Evolutionary conservation across 176 grass and related monocot species (phyloP), one percentile per base, ranked within the genome.

Genomic region (Aegilops umbellulata): DNA sequence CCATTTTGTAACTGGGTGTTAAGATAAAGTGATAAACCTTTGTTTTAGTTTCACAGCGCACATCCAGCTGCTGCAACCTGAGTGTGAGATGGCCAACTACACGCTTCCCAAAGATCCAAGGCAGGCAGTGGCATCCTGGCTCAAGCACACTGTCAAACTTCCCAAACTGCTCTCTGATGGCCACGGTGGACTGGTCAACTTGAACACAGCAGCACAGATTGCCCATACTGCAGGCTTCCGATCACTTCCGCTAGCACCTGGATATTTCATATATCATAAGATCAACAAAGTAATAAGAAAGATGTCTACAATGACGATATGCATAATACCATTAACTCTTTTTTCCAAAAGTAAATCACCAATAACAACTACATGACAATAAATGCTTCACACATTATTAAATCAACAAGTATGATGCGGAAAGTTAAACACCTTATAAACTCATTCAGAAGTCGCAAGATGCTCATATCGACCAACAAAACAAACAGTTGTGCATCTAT

Each of bases 201-300:
- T 94, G 80, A 80, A 94, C 92, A 74, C 92, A 94, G 63, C 89
- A 87, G 12, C 64, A 60, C 80, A 91, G 87, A 84, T 94, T 94
- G 84, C 92, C 92, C 92, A 94, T 94, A 26, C 39, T 71, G 42
- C 65, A 78, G 78, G 76, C 72, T 31, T 55, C 22, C 8, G 65
- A 73, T 83, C 44, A 47, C 44, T 15, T 47, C 44, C 13, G 11
- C 4, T 4, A 15, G 44, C 65, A 79, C 55, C 84, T 90, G 80
- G 66, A 87, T 17, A 70, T 79, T 83, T 36, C 53, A 83, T 25
- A 25, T 4, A 74, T 24, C 57, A 90, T 79, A n/a, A 86, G 69
- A 53, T 19, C 32, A 12, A 63, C 13, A 65, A 65, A 83, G 79
- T 55, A 72, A 29, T 55, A n/a, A 72, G 42, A 36, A 82, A n/a